Conservation (phyloP, 140 eudicot species). For the Oenanthe javanica region DNA sequence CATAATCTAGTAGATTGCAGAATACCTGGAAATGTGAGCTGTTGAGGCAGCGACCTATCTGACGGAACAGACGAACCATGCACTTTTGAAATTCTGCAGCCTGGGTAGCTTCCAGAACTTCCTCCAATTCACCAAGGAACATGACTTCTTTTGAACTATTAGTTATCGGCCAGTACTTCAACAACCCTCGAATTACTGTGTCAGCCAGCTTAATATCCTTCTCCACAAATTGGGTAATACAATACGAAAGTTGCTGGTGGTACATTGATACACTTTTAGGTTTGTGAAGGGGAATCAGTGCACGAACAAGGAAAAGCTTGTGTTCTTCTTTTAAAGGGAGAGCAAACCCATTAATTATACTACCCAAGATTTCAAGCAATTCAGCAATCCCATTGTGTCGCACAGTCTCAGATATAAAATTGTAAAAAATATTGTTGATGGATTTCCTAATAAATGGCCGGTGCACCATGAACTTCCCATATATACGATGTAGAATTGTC, state of each 20-base stretch:
- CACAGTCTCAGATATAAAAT: conserved; percentile 47
- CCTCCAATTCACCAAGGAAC: conserved; percentile 72
- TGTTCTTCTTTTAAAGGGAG: conserved; percentile 79
- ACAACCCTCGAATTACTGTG: conserved; percentile 47
- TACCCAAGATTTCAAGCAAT: conserved; percentile 76
- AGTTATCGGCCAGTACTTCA: conserved; percentile 71
- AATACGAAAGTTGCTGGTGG: conserved; percentile 64
- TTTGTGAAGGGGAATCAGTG: conserved; percentile 66
- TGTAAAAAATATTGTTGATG: conserved; percentile 56
- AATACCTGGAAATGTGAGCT: conserved; percentile 77
- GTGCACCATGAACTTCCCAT: conserved; percentile 71
- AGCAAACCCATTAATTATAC: conserved; percentile 77
- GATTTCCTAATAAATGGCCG: conserved; percentile 79
- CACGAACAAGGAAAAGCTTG: conserved; percentile 53
- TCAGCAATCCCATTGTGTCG: conserved; percentile 68
- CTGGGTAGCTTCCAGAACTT: conserved; percentile 59
- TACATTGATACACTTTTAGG: conserved; percentile 46
- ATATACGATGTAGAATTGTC: conserved; percentile 52
- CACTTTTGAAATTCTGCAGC: conserved; percentile 54
- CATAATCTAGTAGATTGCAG: background rate
- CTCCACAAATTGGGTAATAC: conserved; percentile 69
- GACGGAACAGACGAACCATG: conserved; percentile 57
- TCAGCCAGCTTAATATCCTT: conserved; percentile 67
- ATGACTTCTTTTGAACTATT: conserved; percentile 72
- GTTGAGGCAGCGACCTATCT: conserved; percentile 54